These are phyloP conservation scores for Amaranthus cruentus DNA, from an alignment of 148 eudicot species.

Conservation along the genomic window DNA sequence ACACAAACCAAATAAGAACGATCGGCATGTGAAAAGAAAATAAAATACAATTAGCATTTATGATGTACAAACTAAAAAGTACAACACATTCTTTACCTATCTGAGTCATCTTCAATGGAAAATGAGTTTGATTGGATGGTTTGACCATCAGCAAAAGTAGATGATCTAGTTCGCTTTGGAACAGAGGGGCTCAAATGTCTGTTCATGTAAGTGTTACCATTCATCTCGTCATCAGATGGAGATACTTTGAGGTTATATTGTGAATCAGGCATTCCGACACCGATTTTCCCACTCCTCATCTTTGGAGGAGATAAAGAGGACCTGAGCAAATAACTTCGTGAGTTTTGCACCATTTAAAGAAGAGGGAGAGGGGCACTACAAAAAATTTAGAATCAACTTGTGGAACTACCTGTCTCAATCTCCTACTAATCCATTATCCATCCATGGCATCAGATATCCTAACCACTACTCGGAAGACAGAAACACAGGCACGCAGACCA, in stretches of 20 bases:
- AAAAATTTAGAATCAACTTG: neutral
- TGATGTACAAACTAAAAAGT: neutral
- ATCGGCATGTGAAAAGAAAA: slow-evolving; percentile 13
- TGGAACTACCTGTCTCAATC: slow-evolving; percentile 1
- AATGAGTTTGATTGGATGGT: slow-evolving; percentile 29
- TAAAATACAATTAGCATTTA: neutral
- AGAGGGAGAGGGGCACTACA: slow-evolving; percentile 10
- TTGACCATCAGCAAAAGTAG: slow-evolving; percentile 46
- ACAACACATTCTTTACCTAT: slow-evolving; percentile 39
- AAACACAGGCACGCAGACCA: neutral
- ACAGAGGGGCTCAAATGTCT: slow-evolving; percentile 34
- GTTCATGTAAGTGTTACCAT: slow-evolving; percentile 29
- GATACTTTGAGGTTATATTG: slow-evolving; percentile 21
- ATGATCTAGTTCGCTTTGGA: slow-evolving; percentile 69
- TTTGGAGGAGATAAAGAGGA: slow-evolving; percentile 47
- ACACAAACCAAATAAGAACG: slow-evolving; percentile 1
- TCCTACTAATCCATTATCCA: neutral
- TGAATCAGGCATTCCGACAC: slow-evolving; percentile 19
- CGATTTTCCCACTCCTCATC: slow-evolving; percentile 27
- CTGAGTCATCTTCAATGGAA: slow-evolving; percentile 39
- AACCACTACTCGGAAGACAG: neutral
- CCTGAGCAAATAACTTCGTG: slow-evolving; percentile 30
- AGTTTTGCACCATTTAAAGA: slow-evolving; percentile 12
- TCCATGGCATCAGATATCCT: neutral
- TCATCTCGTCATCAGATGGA: slow-evolving; percentile 30